These are phyloP conservation scores for Penicillium sp. DNA, from an alignment of 2,329 filamentous ascomycete genomes.

Conservation along the genomic window DNA sequence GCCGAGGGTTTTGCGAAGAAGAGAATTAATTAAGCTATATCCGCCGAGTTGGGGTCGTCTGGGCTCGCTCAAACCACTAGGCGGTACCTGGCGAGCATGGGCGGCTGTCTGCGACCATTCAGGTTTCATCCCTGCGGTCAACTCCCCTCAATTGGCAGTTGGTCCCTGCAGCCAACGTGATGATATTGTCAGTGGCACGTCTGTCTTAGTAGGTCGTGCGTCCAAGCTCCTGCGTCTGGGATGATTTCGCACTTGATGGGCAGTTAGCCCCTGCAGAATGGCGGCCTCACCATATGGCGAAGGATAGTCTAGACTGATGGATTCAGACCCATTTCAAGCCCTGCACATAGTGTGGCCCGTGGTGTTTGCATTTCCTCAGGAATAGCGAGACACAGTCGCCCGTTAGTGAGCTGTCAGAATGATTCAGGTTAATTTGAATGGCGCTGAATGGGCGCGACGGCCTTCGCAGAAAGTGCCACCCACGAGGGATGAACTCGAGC, in stretches of 20 bases:
- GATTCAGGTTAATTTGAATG: no score
- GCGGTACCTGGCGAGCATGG: constrained; percentile 20
- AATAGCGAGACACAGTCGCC: no score
- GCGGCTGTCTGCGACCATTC: constrained; percentile 29
- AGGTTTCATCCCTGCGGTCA: constrained; percentile 26
- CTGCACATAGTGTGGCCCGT: no score
- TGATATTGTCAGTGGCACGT: not conserved
- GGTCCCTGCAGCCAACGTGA: constrained; percentile 8
- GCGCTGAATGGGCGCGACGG: no score
- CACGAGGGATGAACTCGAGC: no score
- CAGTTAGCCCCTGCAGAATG: constrained; percentile 1
- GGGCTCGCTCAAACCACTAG: constrained; percentile 14
- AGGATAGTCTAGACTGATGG: constrained; percentile 1
- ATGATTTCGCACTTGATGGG: constrained; percentile 3
- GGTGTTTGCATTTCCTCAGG: no score
- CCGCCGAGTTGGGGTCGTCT: constrained; percentile 2
- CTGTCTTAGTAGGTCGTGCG: not conserved
- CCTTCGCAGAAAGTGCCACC: no score
- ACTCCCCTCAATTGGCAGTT: constrained; percentile 6
- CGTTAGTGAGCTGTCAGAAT: no score
- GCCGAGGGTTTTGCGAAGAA: constrained; percentile 8
- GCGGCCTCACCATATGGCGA: constrained; percentile 1
- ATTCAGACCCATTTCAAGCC: no score
- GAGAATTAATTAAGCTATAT: constrained; percentile 18
- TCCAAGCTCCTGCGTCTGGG: constrained; percentile 6